These are phyloP conservation scores for Boechera retrofracta DNA, from an alignment of 345 rosid genomes.

Conservation along the genomic window DNA sequence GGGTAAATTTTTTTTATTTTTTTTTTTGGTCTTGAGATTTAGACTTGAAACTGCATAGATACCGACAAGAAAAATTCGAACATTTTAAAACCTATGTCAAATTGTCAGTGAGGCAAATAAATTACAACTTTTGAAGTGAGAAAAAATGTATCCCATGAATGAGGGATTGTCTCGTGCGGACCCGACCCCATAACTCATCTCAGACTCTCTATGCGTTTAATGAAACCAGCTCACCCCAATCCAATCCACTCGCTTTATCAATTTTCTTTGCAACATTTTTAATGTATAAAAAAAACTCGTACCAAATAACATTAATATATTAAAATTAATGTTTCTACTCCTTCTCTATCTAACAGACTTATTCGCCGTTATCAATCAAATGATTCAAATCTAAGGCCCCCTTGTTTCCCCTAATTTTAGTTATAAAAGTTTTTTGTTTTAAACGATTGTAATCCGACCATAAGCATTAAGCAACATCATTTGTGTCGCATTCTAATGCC, in stretches of 20 bases:
- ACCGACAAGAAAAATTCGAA: constrained; percentile 10
- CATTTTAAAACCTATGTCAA: neutral
- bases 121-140: neutral
- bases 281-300: constrained; percentile 24
- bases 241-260: constrained; percentile 13
- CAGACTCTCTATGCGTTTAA: constrained; percentile 28
- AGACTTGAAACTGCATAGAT: neutral
- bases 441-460: constrained; percentile 31
- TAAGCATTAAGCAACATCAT: constrained; percentile 28
- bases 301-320: neutral
- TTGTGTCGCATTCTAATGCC: constrained; percentile 32
- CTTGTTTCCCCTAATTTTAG: neutral
- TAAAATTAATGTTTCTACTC: neutral
- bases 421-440: neutral
- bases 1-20: too few relatives aligned
- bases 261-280: constrained; percentile 11
- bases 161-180: constrained; percentile 21
- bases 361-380: constrained; percentile 26
- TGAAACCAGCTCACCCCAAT: constrained; percentile 30
- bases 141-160: constrained; percentile 18
- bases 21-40: neutral
- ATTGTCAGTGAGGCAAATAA: neutral
- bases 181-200: constrained; percentile 34
- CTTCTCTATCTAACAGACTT: constrained; percentile 15
- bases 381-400: constrained; percentile 13